A percentile compares a stretch with the other conserved stretches of the same genome.
Conservation (phyloP, 108 stramenopile genomes). For the Conticribra weissflogii region DNA sequence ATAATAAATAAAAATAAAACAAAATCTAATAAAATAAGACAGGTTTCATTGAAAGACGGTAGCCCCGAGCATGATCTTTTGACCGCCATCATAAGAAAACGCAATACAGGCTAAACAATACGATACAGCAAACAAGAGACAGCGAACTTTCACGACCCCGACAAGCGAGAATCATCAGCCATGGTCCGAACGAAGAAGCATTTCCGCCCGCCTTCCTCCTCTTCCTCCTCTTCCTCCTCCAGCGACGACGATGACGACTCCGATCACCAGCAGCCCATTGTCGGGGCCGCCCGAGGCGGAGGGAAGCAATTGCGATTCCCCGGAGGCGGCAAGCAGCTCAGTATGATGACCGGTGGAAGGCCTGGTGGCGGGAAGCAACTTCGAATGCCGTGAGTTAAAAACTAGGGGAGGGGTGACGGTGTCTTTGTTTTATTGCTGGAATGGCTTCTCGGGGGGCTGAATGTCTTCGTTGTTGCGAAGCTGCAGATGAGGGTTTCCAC, state of each 20-base stretch:
- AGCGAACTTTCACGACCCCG: neutral
- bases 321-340: constrained; percentile 48
- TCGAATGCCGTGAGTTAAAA: constrained; percentile 49
- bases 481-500: too few relatives aligned
- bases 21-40: too few relatives aligned
- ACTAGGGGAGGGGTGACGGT: neutral
- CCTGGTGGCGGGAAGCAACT: constrained; percentile 69
- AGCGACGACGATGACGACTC: constrained; percentile 33
- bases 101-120: too few relatives aligned
- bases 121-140: too few relatives aligned
- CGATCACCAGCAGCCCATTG: constrained; percentile 1
- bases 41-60: too few relatives aligned
- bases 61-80: too few relatives aligned
- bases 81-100: too few relatives aligned
- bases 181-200: constrained; percentile 57
- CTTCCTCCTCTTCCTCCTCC: constrained; percentile 35
- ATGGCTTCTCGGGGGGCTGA: too few relatives aligned
- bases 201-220: constrained; percentile 46
- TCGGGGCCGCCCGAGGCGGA: constrained; percentile 18
- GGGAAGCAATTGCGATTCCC: constrained; percentile 44
- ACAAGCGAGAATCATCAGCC: neutral
- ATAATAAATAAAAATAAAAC: too few relatives aligned
- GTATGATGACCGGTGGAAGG: constrained; percentile 18
- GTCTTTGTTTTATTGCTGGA: neutral
- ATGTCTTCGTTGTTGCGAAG: too few relatives aligned